Evolutionary conservation across 73 alveolate species (phyloP), one percentile per base, ranked within the genome.

Genomic region (Paramecium primaurelia): DNA sequence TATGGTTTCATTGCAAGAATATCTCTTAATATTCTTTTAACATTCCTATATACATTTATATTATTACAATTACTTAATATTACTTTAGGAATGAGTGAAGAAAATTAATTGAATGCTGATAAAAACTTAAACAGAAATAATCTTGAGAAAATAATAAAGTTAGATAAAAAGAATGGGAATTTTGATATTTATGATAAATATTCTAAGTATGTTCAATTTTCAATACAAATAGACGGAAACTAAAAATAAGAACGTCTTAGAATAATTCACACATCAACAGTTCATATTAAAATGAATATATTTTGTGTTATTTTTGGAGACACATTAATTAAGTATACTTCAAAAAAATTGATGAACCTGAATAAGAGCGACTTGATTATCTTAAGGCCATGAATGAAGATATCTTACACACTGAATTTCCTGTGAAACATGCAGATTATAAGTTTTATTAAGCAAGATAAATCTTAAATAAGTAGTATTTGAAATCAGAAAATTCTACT

Each of bases 131-230:
- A 80, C 91, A 80, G 49, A 80, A 80, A 80, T 42, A 80, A 80
- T 49, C 73, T 80, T 14, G 91, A 80, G 91, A 80, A 80, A 47
- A 80, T 80, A n/a, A 80, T 80, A 12, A 80, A 80, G 75, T 49
- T 80, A 45, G 91, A 80, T 64, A 80, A 80, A 80, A 80, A 80
- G 91, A 80, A 80, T 80, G 91, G 91, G 44, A 80, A 80, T 47
- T 80, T 80, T 45, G 91, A 80, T 47, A 80, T 80, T 80, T 80
- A 80, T 49, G 91, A 80, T 80, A 80, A 80, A 47, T 80, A 80
- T 80, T 42, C 91, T 1, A 80, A 47, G 91, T 80, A 80, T 38
- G 47, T 47, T 20, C 18, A 73, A 22, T 25, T 80, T 26, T 42
- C 8, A 32, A 37, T 9, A 26, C 8, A 25, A 8, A n/a, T 20